Evolutionary conservation across 73 alveolate genomes (phyloP).

Genomic region (Breviolum minutum): DNA sequence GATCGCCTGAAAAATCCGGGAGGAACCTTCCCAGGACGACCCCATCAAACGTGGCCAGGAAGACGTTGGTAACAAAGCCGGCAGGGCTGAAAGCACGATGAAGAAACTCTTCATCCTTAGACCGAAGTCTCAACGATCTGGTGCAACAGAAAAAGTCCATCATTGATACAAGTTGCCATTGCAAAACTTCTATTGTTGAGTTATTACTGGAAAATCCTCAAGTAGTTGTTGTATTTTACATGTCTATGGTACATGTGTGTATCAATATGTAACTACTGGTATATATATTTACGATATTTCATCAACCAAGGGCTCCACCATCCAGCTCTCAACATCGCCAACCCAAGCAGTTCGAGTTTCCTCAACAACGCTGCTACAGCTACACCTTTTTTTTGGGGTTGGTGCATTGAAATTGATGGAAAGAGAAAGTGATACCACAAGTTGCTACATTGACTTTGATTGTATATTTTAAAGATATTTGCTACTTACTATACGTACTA

Average conservation of each 20-base stretch:
- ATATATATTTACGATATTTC: not conserved
- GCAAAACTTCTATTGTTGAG: too few relatives aligned
- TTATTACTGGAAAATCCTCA: too few relatives aligned
- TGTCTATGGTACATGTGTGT: not conserved
- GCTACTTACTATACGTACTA: too few relatives aligned
- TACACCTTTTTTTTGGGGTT: too few relatives aligned
- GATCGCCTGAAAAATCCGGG: not conserved
- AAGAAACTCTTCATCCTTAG: slow-evolving; percentile 44
- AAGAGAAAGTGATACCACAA: too few relatives aligned
- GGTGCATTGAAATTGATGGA: too few relatives aligned
- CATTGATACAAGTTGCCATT: too few relatives aligned
- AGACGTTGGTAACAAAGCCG: slow-evolving; percentile 18
- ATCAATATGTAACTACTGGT: not conserved
- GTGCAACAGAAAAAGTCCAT: too few relatives aligned
- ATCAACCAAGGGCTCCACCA: not conserved
- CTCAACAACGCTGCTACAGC: not conserved
- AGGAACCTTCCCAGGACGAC: not conserved
- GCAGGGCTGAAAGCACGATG: not conserved
- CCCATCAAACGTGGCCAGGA: not conserved
- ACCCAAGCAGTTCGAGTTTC: slow-evolving; percentile 41
- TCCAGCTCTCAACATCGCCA: slow-evolving; percentile 71
- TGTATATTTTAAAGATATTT: too few relatives aligned
- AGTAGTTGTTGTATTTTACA: too few relatives aligned
- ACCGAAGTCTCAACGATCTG: too few relatives aligned
- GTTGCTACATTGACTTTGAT: too few relatives aligned